Evolutionary conservation across 495 filamentous ascomycete species (phyloP), one percentile per base, ranked within the genome.

Genomic region (Hypomontagnella monticulosa): DNA sequence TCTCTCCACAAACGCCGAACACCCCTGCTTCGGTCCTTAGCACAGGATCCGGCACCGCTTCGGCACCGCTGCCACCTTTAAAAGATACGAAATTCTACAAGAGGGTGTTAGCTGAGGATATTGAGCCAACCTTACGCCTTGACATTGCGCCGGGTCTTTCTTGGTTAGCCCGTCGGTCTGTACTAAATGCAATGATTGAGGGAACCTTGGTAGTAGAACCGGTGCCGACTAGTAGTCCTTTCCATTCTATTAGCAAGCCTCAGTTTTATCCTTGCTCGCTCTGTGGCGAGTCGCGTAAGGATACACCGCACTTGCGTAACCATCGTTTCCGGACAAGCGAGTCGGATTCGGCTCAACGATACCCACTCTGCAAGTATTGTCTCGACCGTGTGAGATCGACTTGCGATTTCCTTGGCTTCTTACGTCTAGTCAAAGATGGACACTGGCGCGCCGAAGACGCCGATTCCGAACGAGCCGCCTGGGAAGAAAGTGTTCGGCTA

Each of bases 11-110:
- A 44, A 82, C 83, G 11, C 80, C 84, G 4, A 81, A 77, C 32
- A 85, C 84, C 1, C 81, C 83, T 4, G 78, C 78, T 41, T 84
- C 82, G 4, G 66, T 73, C 20, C 63, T 76, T 50, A 83, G 83
- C 65, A 69, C 68, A 7, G 69, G 67, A 16, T 83, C 83, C 3
- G 66, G 67, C 4, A 48, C 62, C 11, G 48, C 71, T 9, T 65
- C 69, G 4, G 58, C 67, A 1, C 51, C 67, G 8, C 65, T 81
- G 14, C 79, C 77, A 10, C 67, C 73, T 1, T 77, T 99, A 42
- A 96, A 96, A 70, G 95, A 97, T 54, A 92, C 90, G 3, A 90
- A 89, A 61, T 98, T 97, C 74, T 99, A 93, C 77, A 99, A 99
- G 76, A 87, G 95, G 16, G 86, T 84, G 4, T 75, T 97, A 10